Base-by-base conservation (phyloP, 768 basidiomycete species). In the Rhodotorula kratochvilovae region DNA sequence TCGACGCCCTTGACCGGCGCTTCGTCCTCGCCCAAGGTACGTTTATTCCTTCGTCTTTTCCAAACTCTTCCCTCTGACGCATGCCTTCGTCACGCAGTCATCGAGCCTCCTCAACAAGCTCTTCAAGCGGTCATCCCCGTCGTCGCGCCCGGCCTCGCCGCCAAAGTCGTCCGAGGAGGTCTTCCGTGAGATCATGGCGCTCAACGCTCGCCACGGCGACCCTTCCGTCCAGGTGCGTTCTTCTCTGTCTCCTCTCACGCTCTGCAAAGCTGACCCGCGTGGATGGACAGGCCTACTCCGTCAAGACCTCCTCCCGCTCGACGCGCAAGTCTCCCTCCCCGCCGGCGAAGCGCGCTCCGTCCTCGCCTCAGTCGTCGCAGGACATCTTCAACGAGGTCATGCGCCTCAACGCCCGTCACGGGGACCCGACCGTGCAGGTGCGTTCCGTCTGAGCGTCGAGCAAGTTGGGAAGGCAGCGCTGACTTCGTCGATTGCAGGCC, bases 191-290 rank as follows among this genome's bases (percentile, higher is more conserved):
- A 61, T 66, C 59, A 61, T 70, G 59, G 43, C 59, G 8, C 43
- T 70, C 25, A 66, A 70, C 63, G 69, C 69, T 10, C 48, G 42
- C 3, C 68, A 70, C 53, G 68, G 68, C 60, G 42, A 59, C 23
- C 68, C 63, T 0, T 50, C 57, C 10, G 68, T 70, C 36, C 68
- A 70, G 43, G 68, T 65, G 42, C 59, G 68, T 31, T 39, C 42
- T 31, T 10, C 31, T 31, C 61, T 3, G 16, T 3, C 54, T 19
- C 42, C 39, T 2, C 19, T 5, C 5, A 39, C 2, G 21, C 12
- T 46, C 29, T 12, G 27, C 50, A 13, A 29, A 46, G 16, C 58
- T 25, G 42, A 43, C 29, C 3, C 2, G 15, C 12, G 7, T 8
- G 1, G 25, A 4, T 12, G 4, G 15, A n/a, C 63, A 70, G 63